A percentile compares a stretch with the other conserved stretches of the same genome.
phyloP scores from a whole-genome alignment of 768 basidiomycete genomes.

The Tricholomella constricta region DNA sequence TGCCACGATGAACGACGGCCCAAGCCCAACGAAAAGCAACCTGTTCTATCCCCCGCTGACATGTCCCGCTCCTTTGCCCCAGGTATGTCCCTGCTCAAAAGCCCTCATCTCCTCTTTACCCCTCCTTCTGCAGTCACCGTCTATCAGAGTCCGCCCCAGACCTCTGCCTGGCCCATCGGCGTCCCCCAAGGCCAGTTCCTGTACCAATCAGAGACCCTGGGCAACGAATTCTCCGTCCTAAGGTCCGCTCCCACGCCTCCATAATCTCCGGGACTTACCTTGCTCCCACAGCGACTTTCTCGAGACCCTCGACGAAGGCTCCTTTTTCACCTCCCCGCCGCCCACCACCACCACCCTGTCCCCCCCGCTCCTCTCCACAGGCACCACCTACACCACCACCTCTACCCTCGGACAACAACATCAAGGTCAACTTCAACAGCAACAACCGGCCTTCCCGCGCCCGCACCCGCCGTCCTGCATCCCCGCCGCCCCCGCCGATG shows the following conservation, averaged over 20 bases:
- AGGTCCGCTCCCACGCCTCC: slow-evolving; percentile 49
- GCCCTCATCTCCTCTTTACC: not conserved
- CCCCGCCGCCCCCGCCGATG: slow-evolving; percentile 40
- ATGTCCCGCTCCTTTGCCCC: slow-evolving; percentile 45
- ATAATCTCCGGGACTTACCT: not conserved
- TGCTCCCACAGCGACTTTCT: slow-evolving; percentile 69
- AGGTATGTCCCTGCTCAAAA: slow-evolving; percentile 34
- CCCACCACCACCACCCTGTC: slow-evolving; percentile 23
- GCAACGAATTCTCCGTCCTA: slow-evolving; percentile 81
- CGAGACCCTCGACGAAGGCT: slow-evolving; percentile 82
- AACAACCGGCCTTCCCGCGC: too few species aligned
- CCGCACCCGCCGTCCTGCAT: too few species aligned
- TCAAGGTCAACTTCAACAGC: too few species aligned
- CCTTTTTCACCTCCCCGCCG: slow-evolving; percentile 71
- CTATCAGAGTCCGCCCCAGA: slow-evolving; percentile 30
- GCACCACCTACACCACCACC: slow-evolving; percentile 44
- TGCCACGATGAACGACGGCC: slow-evolving; percentile 85
- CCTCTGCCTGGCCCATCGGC: slow-evolving; percentile 57
- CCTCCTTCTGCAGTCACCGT: slow-evolving; percentile 34
- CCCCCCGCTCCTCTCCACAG: slow-evolving; percentile 40
- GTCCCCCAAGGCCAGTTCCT: slow-evolving; percentile 53
- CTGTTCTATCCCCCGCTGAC: slow-evolving; percentile 29
- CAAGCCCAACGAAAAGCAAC: slow-evolving; percentile 48
- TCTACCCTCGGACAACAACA: too few species aligned
- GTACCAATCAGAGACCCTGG: slow-evolving; percentile 73